phyloP scores from a whole-genome alignment of 768 basidiomycete genomes.

The Termitomyces sp. region DNA sequence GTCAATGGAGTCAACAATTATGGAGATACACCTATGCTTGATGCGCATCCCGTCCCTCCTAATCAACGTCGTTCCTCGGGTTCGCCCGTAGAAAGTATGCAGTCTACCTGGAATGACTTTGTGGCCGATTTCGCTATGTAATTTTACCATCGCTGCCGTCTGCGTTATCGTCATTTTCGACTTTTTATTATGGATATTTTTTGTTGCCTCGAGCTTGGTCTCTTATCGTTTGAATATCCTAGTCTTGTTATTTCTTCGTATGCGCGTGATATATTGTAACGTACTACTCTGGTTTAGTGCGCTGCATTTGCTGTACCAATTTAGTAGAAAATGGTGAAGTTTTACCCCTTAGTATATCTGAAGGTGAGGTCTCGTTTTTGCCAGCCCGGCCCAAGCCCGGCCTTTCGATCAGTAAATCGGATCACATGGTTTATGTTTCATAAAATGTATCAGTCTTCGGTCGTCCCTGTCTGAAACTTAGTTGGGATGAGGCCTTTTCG shows the following conservation, averaged over 20 bases:
- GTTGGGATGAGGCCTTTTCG: background rate
- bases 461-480: background rate
- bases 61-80: constrained; percentile 39
- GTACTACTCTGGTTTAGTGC: background rate
- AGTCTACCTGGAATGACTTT: constrained; percentile 61
- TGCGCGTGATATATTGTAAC: background rate
- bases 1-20: constrained; percentile 15
- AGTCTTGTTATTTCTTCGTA: background rate
- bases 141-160: background rate
- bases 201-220: background rate
- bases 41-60: constrained; percentile 33
- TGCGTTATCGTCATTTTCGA: background rate
- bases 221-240: too few species aligned
- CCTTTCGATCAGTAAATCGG: background rate
- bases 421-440: too few species aligned
- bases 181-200: background rate
- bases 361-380: background rate
- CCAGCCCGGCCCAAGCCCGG: background rate
- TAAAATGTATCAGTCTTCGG: background rate
- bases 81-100: constrained; percentile 58
- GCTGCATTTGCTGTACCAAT: background rate
- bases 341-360: too few species aligned
- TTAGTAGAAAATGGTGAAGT: background rate
- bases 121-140: constrained; percentile 40
- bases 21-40: constrained; percentile 28